A percentile compares a stretch with the other conserved stretches of the same genome.
phyloP scores from a whole-genome alignment of 306 rosid genomes.

The Acmispon strigosus region DNA sequence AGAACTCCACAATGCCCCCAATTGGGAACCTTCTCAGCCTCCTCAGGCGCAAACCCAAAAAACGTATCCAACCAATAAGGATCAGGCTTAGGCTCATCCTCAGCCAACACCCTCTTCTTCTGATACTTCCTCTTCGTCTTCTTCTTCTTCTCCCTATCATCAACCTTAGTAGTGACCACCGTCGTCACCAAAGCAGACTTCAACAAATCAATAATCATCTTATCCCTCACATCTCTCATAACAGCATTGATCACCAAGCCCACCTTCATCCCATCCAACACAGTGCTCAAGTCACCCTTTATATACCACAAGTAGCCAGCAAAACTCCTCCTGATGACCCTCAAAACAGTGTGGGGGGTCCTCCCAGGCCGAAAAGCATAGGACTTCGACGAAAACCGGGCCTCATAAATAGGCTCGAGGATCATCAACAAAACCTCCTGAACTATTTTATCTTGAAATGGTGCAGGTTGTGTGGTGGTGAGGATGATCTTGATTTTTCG shows the following conservation, averaged over 20 bases:
- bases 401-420: slow-evolving; percentile 78
- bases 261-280: slow-evolving; percentile 77
- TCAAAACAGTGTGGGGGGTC: slow-evolving; percentile 64
- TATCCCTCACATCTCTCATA: slow-evolving; percentile 90
- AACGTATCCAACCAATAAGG: slow-evolving; percentile 90
- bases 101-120: slow-evolving; percentile 87
- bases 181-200: slow-evolving; percentile 73
- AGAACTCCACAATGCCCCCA: slow-evolving; percentile 96
- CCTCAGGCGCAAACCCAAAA: slow-evolving; percentile 92
- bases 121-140: slow-evolving; percentile 84
- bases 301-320: slow-evolving; percentile 91
- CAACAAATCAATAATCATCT: slow-evolving; percentile 66
- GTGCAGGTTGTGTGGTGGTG: slow-evolving; percentile 65
- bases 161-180: slow-evolving; percentile 46
- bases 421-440: slow-evolving; percentile 79
- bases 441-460: slow-evolving; percentile 86
- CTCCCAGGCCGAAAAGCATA: slow-evolving; percentile 82
- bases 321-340: slow-evolving; percentile 74
- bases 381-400: slow-evolving; percentile 59
- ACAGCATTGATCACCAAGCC: slow-evolving; percentile 72
- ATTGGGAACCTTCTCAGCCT: slow-evolving; percentile 72
- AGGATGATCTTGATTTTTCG: slow-evolving; percentile 66
- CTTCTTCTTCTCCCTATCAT: slow-evolving; percentile 49
- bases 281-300: slow-evolving; percentile 72
- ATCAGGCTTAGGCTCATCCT: slow-evolving; percentile 96